Percentiles rank a stretch among this genome's conserved stretches.
These are phyloP conservation scores for Paecilomyces niveus DNA, from an alignment of 2,329 filamentous ascomycete genomes.

Conservation along the genomic window DNA sequence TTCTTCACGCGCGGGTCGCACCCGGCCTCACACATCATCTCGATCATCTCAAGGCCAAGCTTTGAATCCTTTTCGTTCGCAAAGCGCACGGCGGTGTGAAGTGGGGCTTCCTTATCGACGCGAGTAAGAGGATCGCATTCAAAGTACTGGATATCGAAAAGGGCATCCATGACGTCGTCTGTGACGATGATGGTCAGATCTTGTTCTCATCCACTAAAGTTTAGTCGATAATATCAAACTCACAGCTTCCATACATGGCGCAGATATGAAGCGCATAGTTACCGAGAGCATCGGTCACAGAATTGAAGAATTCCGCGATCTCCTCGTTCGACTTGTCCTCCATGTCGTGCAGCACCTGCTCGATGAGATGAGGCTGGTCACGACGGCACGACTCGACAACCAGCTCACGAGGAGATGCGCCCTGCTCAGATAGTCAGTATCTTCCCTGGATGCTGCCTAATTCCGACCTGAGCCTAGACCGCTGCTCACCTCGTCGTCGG, in stretches of 20 bases:
- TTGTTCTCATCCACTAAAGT: not conserved
- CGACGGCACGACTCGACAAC: conserved; percentile 88
- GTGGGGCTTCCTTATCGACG: conserved; percentile 39
- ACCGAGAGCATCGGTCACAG: conserved; percentile 75
- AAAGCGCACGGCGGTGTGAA: conserved; percentile 39
- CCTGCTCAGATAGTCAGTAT: conserved; percentile 43
- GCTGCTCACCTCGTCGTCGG: conserved; percentile 35
- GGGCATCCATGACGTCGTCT: conserved; percentile 42
- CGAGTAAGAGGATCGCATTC: conserved; percentile 43
- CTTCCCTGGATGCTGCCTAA: not conserved
- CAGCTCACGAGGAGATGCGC: conserved; percentile 75
- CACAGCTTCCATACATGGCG: conserved; percentile 78
- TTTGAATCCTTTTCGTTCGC: conserved; percentile 40
- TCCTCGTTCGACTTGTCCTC: conserved; percentile 53
- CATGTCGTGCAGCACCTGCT: conserved; percentile 60
- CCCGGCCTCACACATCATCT: conserved; percentile 44
- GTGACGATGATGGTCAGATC: conserved; percentile 1
- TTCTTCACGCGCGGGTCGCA: conserved; percentile 43
- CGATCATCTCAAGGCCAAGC: conserved; percentile 38
- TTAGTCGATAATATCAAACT: conserved; percentile 24
- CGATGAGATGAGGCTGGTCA: conserved; percentile 82
- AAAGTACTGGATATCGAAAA: conserved; percentile 42
- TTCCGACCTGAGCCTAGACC: not conserved
- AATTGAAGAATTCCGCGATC: conserved; percentile 74
- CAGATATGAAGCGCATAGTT: conserved; percentile 87